phyloP scores from a whole-genome alignment of 2,329 filamentous ascomycete species.

The Fusarium sp. region DNA sequence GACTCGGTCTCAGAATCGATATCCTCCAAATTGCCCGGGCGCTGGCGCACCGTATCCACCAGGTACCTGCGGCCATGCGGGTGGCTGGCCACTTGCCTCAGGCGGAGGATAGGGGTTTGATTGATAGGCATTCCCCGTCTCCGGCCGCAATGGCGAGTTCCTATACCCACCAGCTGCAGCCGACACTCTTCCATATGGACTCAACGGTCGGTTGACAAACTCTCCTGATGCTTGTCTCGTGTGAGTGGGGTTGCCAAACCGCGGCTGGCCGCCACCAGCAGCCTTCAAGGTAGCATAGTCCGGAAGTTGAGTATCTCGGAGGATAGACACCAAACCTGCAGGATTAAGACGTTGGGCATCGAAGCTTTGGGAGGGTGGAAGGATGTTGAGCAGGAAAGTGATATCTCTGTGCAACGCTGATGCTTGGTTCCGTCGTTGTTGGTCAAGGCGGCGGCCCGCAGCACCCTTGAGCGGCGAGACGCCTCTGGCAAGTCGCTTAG shows the following conservation, averaged over 20 bases:
- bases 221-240: slow-evolving; percentile 59
- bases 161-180: slow-evolving; percentile 60
- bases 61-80: slow-evolving; percentile 49
- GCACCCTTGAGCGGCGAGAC: slow-evolving; percentile 93
- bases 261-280: slow-evolving; percentile 53
- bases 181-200: slow-evolving; percentile 61
- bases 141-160: slow-evolving; percentile 65
- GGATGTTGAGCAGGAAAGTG: slow-evolving; percentile 75
- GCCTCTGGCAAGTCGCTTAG: slow-evolving; percentile 88
- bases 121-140: slow-evolving; percentile 49
- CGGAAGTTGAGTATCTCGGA: slow-evolving; percentile 76
- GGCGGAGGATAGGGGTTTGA: slow-evolving; percentile 50
- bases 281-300: slow-evolving; percentile 68
- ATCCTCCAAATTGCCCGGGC: slow-evolving; percentile 54
- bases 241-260: slow-evolving; percentile 53
- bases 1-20: slow-evolving; percentile 48
- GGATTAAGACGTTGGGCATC: slow-evolving; percentile 77
- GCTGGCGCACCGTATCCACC: slow-evolving; percentile 51
- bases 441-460: slow-evolving; percentile 85
- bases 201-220: slow-evolving; percentile 58
- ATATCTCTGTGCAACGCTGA: slow-evolving; percentile 79
- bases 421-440: slow-evolving; percentile 74
- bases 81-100: slow-evolving; percentile 42
- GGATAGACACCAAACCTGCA: slow-evolving; percentile 76
- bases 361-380: slow-evolving; percentile 80